phyloP scores from a whole-genome alignment of 2,329 filamentous ascomycete species.

The Knufia petricola region DNA sequence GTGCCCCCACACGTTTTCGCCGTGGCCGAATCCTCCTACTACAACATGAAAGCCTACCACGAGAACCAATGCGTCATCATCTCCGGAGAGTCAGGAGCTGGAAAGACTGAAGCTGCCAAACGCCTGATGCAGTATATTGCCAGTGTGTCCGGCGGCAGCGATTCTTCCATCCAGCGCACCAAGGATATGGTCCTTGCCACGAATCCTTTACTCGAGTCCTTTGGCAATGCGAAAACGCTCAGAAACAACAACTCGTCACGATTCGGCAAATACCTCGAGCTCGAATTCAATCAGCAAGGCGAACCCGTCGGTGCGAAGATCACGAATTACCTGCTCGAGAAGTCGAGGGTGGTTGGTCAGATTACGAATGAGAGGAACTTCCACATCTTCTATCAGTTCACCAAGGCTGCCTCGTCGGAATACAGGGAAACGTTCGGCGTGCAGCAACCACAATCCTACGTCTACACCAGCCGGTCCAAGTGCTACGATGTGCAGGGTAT shows the following conservation, averaged over 20 bases:
- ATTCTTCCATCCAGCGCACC: constrained; percentile 85
- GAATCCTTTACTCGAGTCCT: constrained; percentile 92
- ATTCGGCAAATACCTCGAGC: constrained; percentile 96
- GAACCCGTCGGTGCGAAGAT: constrained; percentile 95
- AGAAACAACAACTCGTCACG: constrained; percentile 98
- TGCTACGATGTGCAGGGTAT: constrained; percentile 92
- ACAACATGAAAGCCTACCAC: constrained; percentile 99
- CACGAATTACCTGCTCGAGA: constrained; percentile 95
- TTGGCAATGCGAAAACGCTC: constrained; percentile 95
- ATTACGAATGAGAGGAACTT: constrained; percentile 95
- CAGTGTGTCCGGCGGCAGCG: constrained; percentile 77
- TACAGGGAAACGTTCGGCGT: constrained; percentile 84
- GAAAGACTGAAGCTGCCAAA: constrained; percentile 97
- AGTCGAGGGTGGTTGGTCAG: constrained; percentile 88
- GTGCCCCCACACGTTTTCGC: constrained; percentile 91
- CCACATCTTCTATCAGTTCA: constrained; percentile 99
- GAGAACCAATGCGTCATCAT: constrained; percentile 99
- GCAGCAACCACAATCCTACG: constrained; percentile 83
- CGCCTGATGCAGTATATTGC: constrained; percentile 99
- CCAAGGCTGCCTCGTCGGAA: constrained; percentile 79
- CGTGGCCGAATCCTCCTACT: constrained; percentile 91
- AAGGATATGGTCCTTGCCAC: constrained; percentile 99
- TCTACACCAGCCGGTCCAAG: constrained; percentile 89
- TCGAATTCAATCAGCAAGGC: constrained; percentile 85
- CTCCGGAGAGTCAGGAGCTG: constrained; percentile 93